Conservation (phyloP, 2,329 filamentous ascomycete species). For the Alternaria postmessia region DNA sequence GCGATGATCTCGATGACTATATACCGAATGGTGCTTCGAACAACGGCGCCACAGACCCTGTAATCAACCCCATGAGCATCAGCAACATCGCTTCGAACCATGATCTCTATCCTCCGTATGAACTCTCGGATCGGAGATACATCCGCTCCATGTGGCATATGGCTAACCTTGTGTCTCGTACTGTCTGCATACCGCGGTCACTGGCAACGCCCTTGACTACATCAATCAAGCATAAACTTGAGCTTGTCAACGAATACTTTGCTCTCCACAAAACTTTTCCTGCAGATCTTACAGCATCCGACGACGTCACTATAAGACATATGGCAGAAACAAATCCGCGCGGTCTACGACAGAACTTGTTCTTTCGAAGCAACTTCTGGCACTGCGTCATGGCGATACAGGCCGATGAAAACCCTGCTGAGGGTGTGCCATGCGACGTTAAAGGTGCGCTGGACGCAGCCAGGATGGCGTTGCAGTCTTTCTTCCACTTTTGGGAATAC, state of each 20-base stretch:
- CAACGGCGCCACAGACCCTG: constrained; percentile 48
- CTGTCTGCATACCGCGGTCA: constrained; percentile 76
- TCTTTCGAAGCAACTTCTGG: constrained; percentile 82
- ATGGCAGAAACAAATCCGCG: constrained; percentile 70
- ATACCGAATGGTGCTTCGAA: constrained; percentile 67
- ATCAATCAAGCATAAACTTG: constrained; percentile 72
- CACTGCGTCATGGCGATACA: constrained; percentile 84
- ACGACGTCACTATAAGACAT: constrained; percentile 65
- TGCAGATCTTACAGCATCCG: constrained; percentile 72
- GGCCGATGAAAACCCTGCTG: constrained; percentile 70
- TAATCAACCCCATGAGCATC: constrained; percentile 62
- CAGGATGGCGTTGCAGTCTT: constrained; percentile 75
- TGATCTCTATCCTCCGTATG: constrained; percentile 50
- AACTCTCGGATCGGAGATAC: constrained; percentile 59
- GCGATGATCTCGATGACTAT: constrained; percentile 70
- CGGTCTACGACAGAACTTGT: constrained; percentile 76
- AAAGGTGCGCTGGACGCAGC: constrained; percentile 76
- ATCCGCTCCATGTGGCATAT: constrained; percentile 80
- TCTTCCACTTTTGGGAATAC: constrained; percentile 75
- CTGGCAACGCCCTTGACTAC: constrained; percentile 76
- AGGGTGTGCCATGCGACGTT: constrained; percentile 64
- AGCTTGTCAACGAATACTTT: constrained; percentile 73
- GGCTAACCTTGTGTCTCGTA: constrained; percentile 79
- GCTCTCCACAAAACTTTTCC: constrained; percentile 78
- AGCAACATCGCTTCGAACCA: constrained; percentile 56